phyloP scores from a whole-genome alignment of 345 rosid genomes.

The Citrus mangshanensis region DNA sequence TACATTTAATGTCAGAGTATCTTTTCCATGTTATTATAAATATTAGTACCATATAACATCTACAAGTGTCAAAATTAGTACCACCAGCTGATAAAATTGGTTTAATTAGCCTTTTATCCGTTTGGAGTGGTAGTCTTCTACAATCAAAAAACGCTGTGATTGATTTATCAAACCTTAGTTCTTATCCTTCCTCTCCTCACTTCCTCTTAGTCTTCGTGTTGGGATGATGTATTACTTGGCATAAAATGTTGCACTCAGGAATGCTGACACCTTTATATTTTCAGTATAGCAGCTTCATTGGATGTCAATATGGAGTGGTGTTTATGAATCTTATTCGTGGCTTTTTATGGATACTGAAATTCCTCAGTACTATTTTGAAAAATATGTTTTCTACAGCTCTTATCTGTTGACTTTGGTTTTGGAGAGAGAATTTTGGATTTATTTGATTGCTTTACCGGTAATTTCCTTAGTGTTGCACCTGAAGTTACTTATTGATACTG shows the following conservation, averaged over 20 bases:
- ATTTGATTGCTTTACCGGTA: neutral
- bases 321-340: neutral
- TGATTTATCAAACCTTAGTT: neutral
- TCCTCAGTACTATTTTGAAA: neutral
- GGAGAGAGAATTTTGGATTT: neutral
- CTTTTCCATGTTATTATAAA: neutral
- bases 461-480: neutral
- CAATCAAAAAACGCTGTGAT: neutral
- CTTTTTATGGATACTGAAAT: neutral
- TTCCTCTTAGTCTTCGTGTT: neutral
- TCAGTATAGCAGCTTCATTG: neutral
- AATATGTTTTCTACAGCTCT: neutral
- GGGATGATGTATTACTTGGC: neutral
- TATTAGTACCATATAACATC: neutral
- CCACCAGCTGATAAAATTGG: neutral
- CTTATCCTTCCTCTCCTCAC: neutral
- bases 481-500: slow-evolving; percentile 2
- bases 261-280: neutral
- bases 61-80: neutral
- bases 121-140: neutral
- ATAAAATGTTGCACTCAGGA: neutral
- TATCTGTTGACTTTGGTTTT: neutral
- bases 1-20: neutral
- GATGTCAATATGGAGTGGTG: neutral
- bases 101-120: too few species aligned